Evolutionary conservation across 352 stramenopile species (phyloP), one percentile per base, ranked within the genome.

Genomic region (Globisporangium uncinulatum): DNA sequence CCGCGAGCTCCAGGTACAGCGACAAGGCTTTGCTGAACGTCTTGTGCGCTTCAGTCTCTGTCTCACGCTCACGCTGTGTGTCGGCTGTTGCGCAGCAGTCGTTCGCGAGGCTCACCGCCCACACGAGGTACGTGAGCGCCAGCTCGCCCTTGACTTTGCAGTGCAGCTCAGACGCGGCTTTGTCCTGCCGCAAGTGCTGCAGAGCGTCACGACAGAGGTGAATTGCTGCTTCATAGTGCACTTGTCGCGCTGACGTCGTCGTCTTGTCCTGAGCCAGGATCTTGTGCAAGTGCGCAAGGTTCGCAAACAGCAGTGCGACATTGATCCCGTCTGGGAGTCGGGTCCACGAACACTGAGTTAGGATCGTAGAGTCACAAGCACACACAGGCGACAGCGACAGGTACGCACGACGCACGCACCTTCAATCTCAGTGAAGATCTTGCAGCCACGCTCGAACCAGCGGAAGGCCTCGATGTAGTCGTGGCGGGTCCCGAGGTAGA

Each of bases 221-320:
- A 37, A 92, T 81, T 4, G 84, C 79, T 15, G 57, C 51, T 54
- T 57, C 54, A 57, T 92, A 94, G 46, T 92, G 80, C 9, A 61
- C 50, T 24, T 84, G 62, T 50, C 87, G 65, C 1, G 63, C 66
- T 5, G 67, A 37, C 1, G 44, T 43, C 2, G 20, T 51, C 20
- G 49, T n/a, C 49, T 85, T 73, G 15, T 61, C 68, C 61, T 89
- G 80, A 1, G 84, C 82, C 14, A 94, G 79, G 44, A 94, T 86
- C 54, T 94, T 94, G 70, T 94, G 84, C 6, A 94, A 61, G 54
- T 94, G 81, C 1, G 84, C 81, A 10, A 94, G 69, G 46, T 94
- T 94, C 2, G 84, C 84, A 10, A 72, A 83, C 45, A 94, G 66
- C 43, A 94, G 54, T 5, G 84, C 82, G n/a, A 88, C 80, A 20